Percentiles rank a stretch among this genome's conserved stretches.
These are phyloP conservation scores for Actinomortierella wolfii DNA, from an alignment of 371 early-diverging fungal genomes.

Conservation along the genomic window DNA sequence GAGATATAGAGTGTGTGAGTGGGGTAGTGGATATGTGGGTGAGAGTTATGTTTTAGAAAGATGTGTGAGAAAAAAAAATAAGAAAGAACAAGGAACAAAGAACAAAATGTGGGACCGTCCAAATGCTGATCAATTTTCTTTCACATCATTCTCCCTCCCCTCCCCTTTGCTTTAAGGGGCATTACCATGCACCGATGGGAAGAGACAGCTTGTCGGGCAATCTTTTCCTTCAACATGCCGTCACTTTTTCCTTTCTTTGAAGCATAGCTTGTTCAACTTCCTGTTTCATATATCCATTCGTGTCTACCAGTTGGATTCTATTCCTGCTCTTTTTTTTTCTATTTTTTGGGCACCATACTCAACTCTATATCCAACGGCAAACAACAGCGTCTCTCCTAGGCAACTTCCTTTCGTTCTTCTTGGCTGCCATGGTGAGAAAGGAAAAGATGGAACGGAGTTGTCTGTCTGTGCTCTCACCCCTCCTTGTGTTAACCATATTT, in stretches of 20 bases:
- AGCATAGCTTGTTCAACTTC: neutral
- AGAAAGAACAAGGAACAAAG: neutral
- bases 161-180: neutral
- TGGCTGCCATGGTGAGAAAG: too few species aligned
- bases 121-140: neutral
- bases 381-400: too few species aligned
- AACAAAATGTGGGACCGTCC: neutral
- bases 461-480: too few species aligned
- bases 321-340: too few species aligned
- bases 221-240: neutral
- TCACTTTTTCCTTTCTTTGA: neutral
- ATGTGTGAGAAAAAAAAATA: neutral
- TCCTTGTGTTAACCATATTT: neutral
- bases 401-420: too few species aligned
- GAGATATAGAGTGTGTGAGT: neutral
- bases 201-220: neutral
- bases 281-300: neutral
- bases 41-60: neutral
- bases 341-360: too few species aligned
- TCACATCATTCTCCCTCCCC: neutral
- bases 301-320: neutral
- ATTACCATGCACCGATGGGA: neutral
- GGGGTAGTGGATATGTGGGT: neutral
- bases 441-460: too few species aligned
- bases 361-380: too few species aligned